Evolutionary conservation across 2,329 filamentous ascomycete species (phyloP), one percentile per base, ranked within the genome.

Genomic region (Ustulina deusta): DNA sequence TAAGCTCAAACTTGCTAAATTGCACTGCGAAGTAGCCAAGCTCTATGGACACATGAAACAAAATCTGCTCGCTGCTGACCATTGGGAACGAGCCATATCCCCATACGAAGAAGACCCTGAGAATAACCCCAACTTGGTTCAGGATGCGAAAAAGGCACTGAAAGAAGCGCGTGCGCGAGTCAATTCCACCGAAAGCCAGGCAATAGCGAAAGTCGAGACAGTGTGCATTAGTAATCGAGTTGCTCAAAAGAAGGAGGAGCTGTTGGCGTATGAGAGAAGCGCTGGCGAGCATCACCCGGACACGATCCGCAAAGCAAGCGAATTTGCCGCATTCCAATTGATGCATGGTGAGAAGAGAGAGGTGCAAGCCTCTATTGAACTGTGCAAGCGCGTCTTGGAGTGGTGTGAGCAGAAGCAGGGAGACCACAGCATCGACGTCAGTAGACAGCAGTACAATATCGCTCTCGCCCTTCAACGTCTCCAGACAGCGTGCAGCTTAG

Each of bases 1-100:
- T 42, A 25, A 11, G 54, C 54, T 56, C 36, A 32, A 42, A 27
- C 6, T 42, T 27, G 36, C 36, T 32, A 5, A 6, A 17, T 34
- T 52, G 27, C 49, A 52, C 25, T n/a, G 27, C 27, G 49, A 52
- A 52, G 49, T 52, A 10, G 49, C 49, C 25, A 52, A 52, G 20
- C 15, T 52, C 25, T 52, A 52, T 20, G 25, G 15, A 17, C 49
- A 32, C 7, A 52, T 29, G 25, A 32, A 32, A 34, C 49, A 32
- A 34, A 11, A 52, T 20, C 13, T 20, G 27, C n/a, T 34, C 7
- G 49, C 49, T 34, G 49, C 25, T 34, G 11, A 32, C 5, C 49
- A 52, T 32, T 52, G 29, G 27, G 49, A 52, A 32, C 49, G 34
- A 34, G 29, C 49, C 13, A 32, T 52, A n/a, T 6, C 9, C 27